Evolutionary conservation across 2,329 filamentous ascomycete genomes (phyloP), one percentile per base, ranked within the genome.

Genomic region (Cercospora sojina): DNA sequence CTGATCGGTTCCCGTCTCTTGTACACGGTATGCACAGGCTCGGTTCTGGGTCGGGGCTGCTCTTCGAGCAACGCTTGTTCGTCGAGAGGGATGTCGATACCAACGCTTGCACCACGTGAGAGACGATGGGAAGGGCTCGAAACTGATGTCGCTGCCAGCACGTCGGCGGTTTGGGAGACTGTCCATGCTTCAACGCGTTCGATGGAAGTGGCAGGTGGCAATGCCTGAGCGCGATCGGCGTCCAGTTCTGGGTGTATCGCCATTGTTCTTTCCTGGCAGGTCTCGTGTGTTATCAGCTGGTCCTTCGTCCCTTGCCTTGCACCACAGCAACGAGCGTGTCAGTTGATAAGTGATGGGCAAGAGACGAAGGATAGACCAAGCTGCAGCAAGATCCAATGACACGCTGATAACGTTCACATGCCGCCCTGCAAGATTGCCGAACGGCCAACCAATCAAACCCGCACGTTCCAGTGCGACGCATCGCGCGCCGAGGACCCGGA

Each of bases 11-110:
- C 83, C 66, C 83, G 83, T 49, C 90, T 77, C 69, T 82, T 80
- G 74, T 83, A 79, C 73, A 79, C 69, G 69, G 79, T 72, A 59
- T 73, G 74, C 1, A 73, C 70, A 20, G 72, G 66, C 59, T 75
- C 73, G n/a, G 69, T 47, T 38, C 65, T 64, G 9, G 68, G 57
- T 53, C 70, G 69, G 9, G 70, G 65, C 12, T 66, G 66, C 13
- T 69, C 69, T 70, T 78, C 75, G 59, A 68, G 69, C 61, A 73
- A 70, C 31, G 74, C 69, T 41, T 78, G 74, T 70, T 87, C 86
- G 77, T 96, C 91, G 62, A 96, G 86, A 1, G 91, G 89, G 71
- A 96, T 95, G 58, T 88, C 84, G 62, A 96, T 84, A 4, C 88
- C 84, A 29, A 86, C 84, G 55, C 87, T 86, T 2, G 86, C 86